Conservation (phyloP, 2,329 filamentous ascomycete genomes). For the Monosporascus cannonballus region DNA sequence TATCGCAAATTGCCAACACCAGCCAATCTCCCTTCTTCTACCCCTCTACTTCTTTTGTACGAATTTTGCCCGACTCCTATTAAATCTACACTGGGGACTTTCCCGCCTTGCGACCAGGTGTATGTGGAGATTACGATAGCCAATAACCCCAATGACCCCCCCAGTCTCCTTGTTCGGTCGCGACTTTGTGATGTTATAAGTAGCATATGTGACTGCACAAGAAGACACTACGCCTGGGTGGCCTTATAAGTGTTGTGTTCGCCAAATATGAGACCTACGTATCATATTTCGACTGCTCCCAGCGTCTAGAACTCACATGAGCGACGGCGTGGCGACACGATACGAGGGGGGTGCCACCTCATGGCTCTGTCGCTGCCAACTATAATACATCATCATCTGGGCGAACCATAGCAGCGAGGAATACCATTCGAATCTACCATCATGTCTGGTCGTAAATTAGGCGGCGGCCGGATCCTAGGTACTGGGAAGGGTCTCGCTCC, state of each 20-base stretch:
- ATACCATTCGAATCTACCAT: constrained; percentile 13
- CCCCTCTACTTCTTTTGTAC: not conserved
- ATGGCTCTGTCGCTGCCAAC: not conserved
- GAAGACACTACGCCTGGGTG: not conserved
- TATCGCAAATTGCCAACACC: not conserved
- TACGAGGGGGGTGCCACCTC: not conserved
- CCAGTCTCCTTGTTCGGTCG: not conserved
- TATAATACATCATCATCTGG: not conserved
- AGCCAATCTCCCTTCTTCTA: not conserved
- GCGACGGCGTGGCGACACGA: not conserved
- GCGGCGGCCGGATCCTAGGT: constrained; percentile 86
- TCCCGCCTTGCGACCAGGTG: not conserved
- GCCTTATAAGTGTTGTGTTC: no score
- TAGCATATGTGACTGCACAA: not conserved
- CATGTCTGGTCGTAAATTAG: constrained; percentile 84
- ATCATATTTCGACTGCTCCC: not conserved
- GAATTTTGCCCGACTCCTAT: no score
- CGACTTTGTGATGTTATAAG: not conserved
- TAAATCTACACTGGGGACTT: not conserved
- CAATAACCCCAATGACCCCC: not conserved
- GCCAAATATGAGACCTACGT: not conserved
- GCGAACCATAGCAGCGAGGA: not conserved
- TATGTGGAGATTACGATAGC: not conserved
- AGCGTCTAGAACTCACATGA: not conserved
- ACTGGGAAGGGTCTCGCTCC: constrained; percentile 78